phyloP scores from a whole-genome alignment of 352 stramenopile species.

The Globisporangium perplexum region DNA sequence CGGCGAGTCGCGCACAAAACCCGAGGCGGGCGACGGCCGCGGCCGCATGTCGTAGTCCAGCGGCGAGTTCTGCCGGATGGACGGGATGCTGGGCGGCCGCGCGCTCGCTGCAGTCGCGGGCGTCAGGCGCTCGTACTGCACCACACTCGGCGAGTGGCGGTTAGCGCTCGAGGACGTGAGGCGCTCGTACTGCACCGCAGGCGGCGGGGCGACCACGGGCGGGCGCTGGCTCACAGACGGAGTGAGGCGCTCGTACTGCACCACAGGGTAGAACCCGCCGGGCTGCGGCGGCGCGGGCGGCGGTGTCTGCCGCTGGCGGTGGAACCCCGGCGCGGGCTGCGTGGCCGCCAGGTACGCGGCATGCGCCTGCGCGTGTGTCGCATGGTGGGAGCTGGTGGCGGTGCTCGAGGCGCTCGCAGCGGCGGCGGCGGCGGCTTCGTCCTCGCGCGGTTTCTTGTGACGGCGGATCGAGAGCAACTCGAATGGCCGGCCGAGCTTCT shows the following conservation, averaged over 20 bases:
- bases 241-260: constrained; percentile 18
- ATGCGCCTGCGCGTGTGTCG: background rate
- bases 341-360: constrained; percentile 5
- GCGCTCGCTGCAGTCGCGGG: constrained; percentile 11
- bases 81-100: constrained; percentile 14
- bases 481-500: constrained; percentile 51
- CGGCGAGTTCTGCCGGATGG: constrained; percentile 24
- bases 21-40: constrained; percentile 16
- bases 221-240: constrained; percentile 15
- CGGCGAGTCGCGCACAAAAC: constrained; percentile 15
- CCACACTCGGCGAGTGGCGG: constrained; percentile 13
- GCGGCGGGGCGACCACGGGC: background rate
- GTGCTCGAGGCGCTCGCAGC: too few relatives aligned
- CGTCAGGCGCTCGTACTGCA: constrained; percentile 50
- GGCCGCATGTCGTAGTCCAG: constrained; percentile 37
- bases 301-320: constrained; percentile 7
- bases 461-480: constrained; percentile 60
- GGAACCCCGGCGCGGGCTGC: constrained; percentile 10
- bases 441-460: constrained; percentile 46
- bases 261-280: constrained; percentile 19
- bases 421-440: constrained; percentile 9
- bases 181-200: constrained; percentile 42
- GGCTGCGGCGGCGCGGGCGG: constrained; percentile 12
- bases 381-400: background rate
- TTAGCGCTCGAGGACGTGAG: constrained; percentile 22